Evolutionary conservation across 2,329 filamentous ascomycete species (phyloP), one percentile per base, ranked within the genome.

Genomic region (Trichoderma asperellum): DNA sequence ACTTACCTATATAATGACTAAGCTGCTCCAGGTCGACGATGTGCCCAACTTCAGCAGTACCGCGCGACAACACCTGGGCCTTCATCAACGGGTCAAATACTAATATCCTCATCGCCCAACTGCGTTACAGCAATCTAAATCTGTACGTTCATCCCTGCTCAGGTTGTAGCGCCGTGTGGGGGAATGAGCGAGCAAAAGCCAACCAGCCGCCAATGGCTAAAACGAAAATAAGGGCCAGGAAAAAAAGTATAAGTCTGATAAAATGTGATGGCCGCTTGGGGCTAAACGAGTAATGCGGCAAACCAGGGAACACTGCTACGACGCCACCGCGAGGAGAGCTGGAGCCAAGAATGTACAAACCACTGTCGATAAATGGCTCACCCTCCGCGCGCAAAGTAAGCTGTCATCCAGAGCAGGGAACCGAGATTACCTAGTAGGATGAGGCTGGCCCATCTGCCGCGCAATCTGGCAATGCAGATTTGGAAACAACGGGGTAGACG

Each of bases 311-410:
- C 2, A 29, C 55, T 63, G 60, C 47, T 63, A 56, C 61, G 32
- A 56, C 61, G 61, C 61, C 61, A 64, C 61, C 34, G 43, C 49
- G 14, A 56, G 12, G 6, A 56, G 4, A 56, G 49, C 35, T 56
- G 61, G 47, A 64, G 61, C 61, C 61, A 64, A 56, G 49, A 64
- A 64, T 37, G 61, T 43, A 24, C 40, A 49, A 64, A 64, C 49
- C 43, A 56, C 49, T 56, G 61, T 64, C 61, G 61, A 64, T 64
- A 64, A 64, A 64, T 64, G 61, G 61, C 61, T 64, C 61, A 64
- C 32, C 61, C 49, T 55, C 61, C 21, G 34, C 49, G 34, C 49
- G 49, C 61, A 37, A 21, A 35, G 47, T 64, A 64, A 64, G 61
- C 61, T 32, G 61, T 27, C 16, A 21, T 63, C 34, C 29, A n/a